phyloP scores from a whole-genome alignment of 805 yeast species.

The Candida sanyiensis region DNA sequence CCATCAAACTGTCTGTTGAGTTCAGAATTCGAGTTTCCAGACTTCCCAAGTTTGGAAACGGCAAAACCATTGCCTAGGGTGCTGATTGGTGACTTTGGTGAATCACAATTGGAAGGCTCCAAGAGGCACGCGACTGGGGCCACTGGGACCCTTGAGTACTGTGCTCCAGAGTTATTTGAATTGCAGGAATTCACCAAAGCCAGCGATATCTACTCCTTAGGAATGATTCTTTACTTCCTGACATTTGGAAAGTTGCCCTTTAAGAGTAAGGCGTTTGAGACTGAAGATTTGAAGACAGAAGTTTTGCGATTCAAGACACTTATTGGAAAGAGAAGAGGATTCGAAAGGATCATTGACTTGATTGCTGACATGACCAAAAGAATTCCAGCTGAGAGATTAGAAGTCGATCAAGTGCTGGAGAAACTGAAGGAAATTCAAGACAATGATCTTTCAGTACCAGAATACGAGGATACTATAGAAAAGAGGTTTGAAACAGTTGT shows the following conservation, averaged over 20 bases:
- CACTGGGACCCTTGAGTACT: constrained; percentile 83
- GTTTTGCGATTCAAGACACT: constrained; percentile 23
- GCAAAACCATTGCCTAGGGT: constrained; percentile 49
- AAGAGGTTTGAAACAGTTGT: neutral
- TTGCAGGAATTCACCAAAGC: constrained; percentile 52
- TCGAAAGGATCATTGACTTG: constrained; percentile 25
- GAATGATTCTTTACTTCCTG: constrained; percentile 72
- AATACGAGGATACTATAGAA: neutral
- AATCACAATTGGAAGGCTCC: constrained; percentile 70
- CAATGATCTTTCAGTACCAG: neutral
- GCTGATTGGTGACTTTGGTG: constrained; percentile 86
- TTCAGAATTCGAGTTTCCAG: constrained; percentile 17
- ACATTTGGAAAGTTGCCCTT: constrained; percentile 73
- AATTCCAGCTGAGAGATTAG: constrained; percentile 36
- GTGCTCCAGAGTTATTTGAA: constrained; percentile 64
- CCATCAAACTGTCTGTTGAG: constrained; percentile 78
- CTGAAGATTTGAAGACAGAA: constrained; percentile 30
- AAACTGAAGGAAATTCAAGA: constrained; percentile 22
- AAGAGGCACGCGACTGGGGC: constrained; percentile 66
- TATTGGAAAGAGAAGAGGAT: constrained; percentile 16
- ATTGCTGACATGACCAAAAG: constrained; percentile 34
- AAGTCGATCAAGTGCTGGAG: constrained; percentile 35
- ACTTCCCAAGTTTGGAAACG: constrained; percentile 13
- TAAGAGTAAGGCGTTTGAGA: constrained; percentile 16
- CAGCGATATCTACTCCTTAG: constrained; percentile 78